Evolutionary conservation across 1,139 yeast genomes (phyloP).

Genomic region (Pichia sorboxylosa): DNA sequence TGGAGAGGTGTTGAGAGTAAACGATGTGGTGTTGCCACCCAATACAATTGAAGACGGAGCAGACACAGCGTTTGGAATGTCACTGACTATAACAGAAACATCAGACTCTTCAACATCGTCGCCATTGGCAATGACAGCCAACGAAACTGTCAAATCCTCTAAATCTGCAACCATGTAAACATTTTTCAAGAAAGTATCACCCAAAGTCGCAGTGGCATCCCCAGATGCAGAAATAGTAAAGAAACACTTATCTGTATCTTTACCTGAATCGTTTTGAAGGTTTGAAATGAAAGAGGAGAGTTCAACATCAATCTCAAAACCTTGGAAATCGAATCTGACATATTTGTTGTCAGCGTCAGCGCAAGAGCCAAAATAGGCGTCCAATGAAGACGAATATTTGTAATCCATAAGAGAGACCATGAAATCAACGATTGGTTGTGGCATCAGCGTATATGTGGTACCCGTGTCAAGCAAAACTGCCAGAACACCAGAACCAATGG

Average conservation of each 20-base stretch:
- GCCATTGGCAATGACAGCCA: conserved; percentile 45
- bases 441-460: conserved; percentile 47
- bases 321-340: conserved; percentile 38
- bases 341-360: conserved; percentile 22
- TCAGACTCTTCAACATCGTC: conserved; percentile 1
- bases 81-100: conserved; percentile 9
- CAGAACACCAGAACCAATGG: conserved; percentile 26
- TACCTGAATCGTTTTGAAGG: conserved; percentile 3
- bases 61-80: conserved; percentile 12
- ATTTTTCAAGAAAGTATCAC: conserved; percentile 62
- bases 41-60: neutral
- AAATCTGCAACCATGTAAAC: conserved; percentile 74
- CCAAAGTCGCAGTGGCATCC: conserved; percentile 33
- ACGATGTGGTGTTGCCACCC: neutral
- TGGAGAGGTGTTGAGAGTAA: neutral
- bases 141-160: conserved; percentile 48
- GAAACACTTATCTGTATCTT: conserved; percentile 5
- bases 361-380: conserved; percentile 26
- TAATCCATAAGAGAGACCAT: conserved; percentile 32
- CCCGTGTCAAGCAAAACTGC: conserved; percentile 59
- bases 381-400: conserved; percentile 21
- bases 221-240: conserved; percentile 18
- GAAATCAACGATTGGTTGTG: conserved; percentile 28
- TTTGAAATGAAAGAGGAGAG: conserved; percentile 26
- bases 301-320: conserved; percentile 36